Conservation (phyloP, 1,139 yeast genomes). For the Blastobotrys raffinosifermentans region DNA sequence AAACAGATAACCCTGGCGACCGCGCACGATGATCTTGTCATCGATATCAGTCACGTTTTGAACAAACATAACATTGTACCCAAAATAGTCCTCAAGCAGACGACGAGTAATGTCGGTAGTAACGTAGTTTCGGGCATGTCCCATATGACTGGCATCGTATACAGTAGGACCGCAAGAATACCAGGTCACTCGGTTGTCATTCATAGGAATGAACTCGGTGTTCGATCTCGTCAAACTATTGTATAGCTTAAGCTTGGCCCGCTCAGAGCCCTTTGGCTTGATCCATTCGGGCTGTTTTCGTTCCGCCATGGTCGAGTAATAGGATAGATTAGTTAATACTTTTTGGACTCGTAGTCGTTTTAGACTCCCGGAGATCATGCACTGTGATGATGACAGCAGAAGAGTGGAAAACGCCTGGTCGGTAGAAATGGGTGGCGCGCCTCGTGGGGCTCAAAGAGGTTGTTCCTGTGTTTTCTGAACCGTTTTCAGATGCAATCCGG, state of each 20-base stretch:
- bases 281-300: conserved; percentile 23
- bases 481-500: too few species aligned
- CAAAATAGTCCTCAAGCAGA: conserved; percentile 81
- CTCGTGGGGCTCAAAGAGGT: too few species aligned
- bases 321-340: too few species aligned
- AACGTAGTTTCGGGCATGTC: conserved; percentile 98
- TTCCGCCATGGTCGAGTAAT: background rate
- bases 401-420: too few species aligned
- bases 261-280: conserved; percentile 13
- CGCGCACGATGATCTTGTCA: conserved; percentile 91
- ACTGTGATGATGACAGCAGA: too few species aligned
- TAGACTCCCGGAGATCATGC: too few species aligned
- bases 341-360: too few species aligned
- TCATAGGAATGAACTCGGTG: conserved; percentile 64
- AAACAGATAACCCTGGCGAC: conserved; percentile 81
- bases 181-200: conserved; percentile 70
- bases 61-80: conserved; percentile 77
- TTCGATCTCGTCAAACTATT: conserved; percentile 82
- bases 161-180: conserved; percentile 99
- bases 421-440: too few species aligned
- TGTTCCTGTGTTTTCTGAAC: too few species aligned
- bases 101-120: conserved; percentile 90
- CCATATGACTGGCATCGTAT: conserved; percentile 97
- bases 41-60: conserved; percentile 98
- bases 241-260: conserved; percentile 45